These are phyloP conservation scores for Apiospora pterosperma DNA, from an alignment of 2,329 filamentous ascomycete species.

Conservation along the genomic window DNA sequence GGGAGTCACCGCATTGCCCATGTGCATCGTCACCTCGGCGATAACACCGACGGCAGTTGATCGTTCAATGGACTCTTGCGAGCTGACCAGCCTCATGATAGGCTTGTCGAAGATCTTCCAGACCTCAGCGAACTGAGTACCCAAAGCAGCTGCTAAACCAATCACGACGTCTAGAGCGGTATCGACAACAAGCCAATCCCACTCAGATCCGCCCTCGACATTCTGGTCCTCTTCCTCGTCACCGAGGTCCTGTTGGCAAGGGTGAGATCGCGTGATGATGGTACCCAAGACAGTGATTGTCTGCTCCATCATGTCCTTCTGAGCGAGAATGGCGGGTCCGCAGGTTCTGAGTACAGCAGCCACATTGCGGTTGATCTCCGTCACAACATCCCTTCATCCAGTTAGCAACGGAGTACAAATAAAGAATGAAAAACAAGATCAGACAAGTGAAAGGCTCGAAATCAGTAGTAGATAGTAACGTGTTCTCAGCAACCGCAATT, in stretches of 20 bases:
- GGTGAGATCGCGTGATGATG: constrained; percentile 85
- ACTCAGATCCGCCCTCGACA: constrained; percentile 80
- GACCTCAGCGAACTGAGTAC: constrained; percentile 75
- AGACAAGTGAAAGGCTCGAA: constrained; percentile 23
- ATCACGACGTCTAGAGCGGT: constrained; percentile 89
- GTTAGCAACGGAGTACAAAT: constrained; percentile 33
- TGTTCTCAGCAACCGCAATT: constrained; percentile 85
- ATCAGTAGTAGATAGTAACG: constrained; percentile 46
- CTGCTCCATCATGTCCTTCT: constrained; percentile 70
- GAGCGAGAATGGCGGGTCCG: constrained; percentile 78
- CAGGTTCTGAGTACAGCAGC: constrained; percentile 87
- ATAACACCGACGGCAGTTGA: constrained; percentile 88
- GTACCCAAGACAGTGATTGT: constrained; percentile 71
- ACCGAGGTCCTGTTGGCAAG: constrained; percentile 87
- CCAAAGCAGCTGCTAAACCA: constrained; percentile 78
- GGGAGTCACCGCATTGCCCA: constrained; percentile 76
- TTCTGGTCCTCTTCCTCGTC: constrained; percentile 74
- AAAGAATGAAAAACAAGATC: constrained; percentile 13
- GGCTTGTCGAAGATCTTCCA: constrained; percentile 97
- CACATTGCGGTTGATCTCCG: constrained; percentile 92
- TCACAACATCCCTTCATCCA: constrained; percentile 70
- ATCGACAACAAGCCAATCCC: constrained; percentile 96
- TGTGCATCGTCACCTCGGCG: constrained; percentile 84
- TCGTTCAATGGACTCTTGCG: constrained; percentile 81
- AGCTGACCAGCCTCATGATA: constrained; percentile 81